phyloP scores from a whole-genome alignment of 148 eudicot genomes.

The Silene conica region DNA sequence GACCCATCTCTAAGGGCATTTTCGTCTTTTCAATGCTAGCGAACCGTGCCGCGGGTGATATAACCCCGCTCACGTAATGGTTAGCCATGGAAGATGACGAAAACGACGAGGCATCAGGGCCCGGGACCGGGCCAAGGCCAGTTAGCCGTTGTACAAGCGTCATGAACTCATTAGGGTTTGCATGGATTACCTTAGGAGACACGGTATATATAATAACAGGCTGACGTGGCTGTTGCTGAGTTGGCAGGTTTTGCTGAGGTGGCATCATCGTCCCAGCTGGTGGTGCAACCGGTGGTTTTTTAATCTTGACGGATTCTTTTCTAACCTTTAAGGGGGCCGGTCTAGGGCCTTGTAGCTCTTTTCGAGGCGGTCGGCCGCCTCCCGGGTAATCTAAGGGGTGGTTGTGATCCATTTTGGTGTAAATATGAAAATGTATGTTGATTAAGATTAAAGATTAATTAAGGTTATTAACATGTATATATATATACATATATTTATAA shows the following conservation, averaged over 20 bases:
- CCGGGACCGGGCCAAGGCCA: conserved; percentile 62
- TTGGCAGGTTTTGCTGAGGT: conserved; percentile 25
- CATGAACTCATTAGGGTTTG: conserved; percentile 82
- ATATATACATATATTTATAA: no score
- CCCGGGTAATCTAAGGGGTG: conserved; percentile 25
- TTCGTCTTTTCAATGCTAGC: conserved; percentile 56
- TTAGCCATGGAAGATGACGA: conserved; percentile 8
- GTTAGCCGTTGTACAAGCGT: conserved; percentile 78
- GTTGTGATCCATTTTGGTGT: not conserved
- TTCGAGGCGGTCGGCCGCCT: conserved; percentile 42
- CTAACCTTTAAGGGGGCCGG: conserved; percentile 69
- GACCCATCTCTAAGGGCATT: conserved; percentile 23
- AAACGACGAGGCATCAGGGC: conserved; percentile 32
- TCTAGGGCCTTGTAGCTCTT: conserved; percentile 77
- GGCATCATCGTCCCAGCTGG: conserved; percentile 26
- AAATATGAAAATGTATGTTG: not conserved
- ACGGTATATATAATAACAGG: conserved; percentile 86
- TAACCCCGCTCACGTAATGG: conserved; percentile 22
- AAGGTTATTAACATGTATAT: no score
- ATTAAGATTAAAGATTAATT: not conserved
- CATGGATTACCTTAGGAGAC: conserved; percentile 85
- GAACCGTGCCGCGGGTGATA: conserved; percentile 65
- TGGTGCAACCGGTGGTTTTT: conserved; percentile 58
- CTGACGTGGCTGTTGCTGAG: conserved; percentile 38
- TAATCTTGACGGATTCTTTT: conserved; percentile 75